Evolutionary conservation across 2,329 filamentous ascomycete species (phyloP), one percentile per base, ranked within the genome.

Genomic region (Pseudocercospora eumusae): DNA sequence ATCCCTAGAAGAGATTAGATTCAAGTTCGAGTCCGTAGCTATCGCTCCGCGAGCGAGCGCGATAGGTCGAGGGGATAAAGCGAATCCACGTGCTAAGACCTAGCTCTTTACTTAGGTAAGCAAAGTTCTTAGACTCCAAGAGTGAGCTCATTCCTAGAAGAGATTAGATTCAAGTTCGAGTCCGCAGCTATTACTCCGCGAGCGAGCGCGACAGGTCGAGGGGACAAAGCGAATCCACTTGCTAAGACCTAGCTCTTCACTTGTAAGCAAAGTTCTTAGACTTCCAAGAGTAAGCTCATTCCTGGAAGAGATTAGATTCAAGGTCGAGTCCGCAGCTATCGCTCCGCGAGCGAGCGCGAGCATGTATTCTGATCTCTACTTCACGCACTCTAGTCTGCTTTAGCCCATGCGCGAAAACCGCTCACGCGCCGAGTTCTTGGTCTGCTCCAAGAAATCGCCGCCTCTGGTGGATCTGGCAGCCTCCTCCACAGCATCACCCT

Each of bases 401-500:
- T 40, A 53, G 68, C 72, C 53, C 77, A 89, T 77, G 74, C 78
- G 81, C 70, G 86, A 84, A 69, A 86, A 90, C 66, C 88, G 79
- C 73, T 89, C 85, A 69, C 87, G 82, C 1, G 88, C 88, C 74
- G 84, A 84, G 58, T 89, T 86, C 72, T 86, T 86, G 23, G 85
- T 86, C 69, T 84, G 84, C 64, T 83, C 83, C 58, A 89, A 78
- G 71, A 90, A 90, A 57, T 84, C 85, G 25, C 52, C 66, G n/a
- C 54, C 62, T 31, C 80, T 83, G 3, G 87, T 89, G 71, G 84
- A 83, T 66, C 83, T 79, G 64, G 84, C 83, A 23, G 87, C 87
- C 70, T 89, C 81, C 70, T 86, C 82, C 7, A 81, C 80, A 27
- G 88, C 88, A 75, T 91, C 87, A 11, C 88, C 88, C 40, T 89